A percentile compares a stretch with the other conserved stretches of the same genome.
Conservation (phyloP, 1,139 yeast genomes). For the Arxiozyma telluris region DNA sequence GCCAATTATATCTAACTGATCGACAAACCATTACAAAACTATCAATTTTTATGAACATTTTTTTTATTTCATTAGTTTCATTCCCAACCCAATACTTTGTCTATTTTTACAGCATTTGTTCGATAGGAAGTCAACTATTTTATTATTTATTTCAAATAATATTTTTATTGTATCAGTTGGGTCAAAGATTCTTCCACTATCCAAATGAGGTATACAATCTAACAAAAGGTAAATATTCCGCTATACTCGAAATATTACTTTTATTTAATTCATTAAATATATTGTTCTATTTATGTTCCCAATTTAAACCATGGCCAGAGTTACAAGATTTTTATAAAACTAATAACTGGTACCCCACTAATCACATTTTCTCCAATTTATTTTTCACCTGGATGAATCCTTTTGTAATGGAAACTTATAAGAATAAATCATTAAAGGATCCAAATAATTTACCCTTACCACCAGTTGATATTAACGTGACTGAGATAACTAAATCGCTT, state of each 20-base stretch:
- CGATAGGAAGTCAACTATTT: slow-evolving; percentile 29
- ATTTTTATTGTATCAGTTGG: slow-evolving; percentile 19
- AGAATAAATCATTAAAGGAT: slow-evolving; percentile 38
- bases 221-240: slow-evolving; percentile 23
- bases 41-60: slow-evolving; percentile 19
- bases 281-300: slow-evolving; percentile 34
- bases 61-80: slow-evolving; percentile 23
- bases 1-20: slow-evolving; percentile 2
- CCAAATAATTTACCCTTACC: slow-evolving; percentile 48
- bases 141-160: slow-evolving; percentile 21
- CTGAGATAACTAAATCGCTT: slow-evolving; percentile 30
- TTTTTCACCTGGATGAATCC: slow-evolving; percentile 60
- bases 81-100: slow-evolving; percentile 28
- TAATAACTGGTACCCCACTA: slow-evolving; percentile 33
- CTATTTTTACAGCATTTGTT: slow-evolving; percentile 29
- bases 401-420: slow-evolving; percentile 42
- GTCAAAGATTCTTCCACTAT: slow-evolving; percentile 20
- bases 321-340: slow-evolving; percentile 34
- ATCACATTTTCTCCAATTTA: slow-evolving; percentile 41
- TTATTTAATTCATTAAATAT: slow-evolving; percentile 32
- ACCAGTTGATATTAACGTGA: slow-evolving; percentile 41
- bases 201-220: slow-evolving; percentile 24
- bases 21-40: slow-evolving; percentile 10
- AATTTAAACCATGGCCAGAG: slow-evolving; percentile 40
- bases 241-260: slow-evolving; percentile 18